Evolutionary conservation across 768 basidiomycete genomes (phyloP).

Genomic region (Tricholoma saponaceum): DNA sequence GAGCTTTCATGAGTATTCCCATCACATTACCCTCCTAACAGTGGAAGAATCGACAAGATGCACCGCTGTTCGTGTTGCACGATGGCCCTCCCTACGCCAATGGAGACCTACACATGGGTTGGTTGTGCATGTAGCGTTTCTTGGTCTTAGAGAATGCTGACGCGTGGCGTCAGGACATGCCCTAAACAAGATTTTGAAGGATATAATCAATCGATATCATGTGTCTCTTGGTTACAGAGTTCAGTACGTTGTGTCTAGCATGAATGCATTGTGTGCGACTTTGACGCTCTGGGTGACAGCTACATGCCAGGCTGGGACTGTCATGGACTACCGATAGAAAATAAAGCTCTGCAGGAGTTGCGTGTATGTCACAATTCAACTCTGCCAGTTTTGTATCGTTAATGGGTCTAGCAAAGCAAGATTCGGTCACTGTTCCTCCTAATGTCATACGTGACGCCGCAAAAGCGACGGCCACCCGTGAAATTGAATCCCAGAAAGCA

Average conservation of each 20-base stretch:
- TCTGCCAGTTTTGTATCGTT: not conserved
- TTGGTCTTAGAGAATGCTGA: not conserved
- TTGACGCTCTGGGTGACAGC: slow-evolving; percentile 35
- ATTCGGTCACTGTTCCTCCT: slow-evolving; percentile 53
- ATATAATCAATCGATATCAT: slow-evolving; percentile 90
- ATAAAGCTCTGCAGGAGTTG: slow-evolving; percentile 80
- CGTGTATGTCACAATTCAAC: slow-evolving; percentile 39
- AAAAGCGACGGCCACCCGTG: slow-evolving; percentile 62
- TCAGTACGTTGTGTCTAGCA: slow-evolving; percentile 50
- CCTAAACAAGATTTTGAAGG: slow-evolving; percentile 93
- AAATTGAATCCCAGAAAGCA: slow-evolving; percentile 69
- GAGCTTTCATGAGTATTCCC: not conserved
- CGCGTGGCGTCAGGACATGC: slow-evolving; percentile 70
- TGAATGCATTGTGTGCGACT: not conserved
- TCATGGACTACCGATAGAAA: slow-evolving; percentile 95
- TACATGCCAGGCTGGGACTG: slow-evolving; percentile 98
- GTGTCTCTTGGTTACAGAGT: slow-evolving; percentile 73
- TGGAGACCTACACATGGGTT: slow-evolving; percentile 93
- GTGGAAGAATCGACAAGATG: slow-evolving; percentile 60
- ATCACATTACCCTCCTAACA: slow-evolving; percentile 21
- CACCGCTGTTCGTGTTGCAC: slow-evolving; percentile 76
- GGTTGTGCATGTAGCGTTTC: slow-evolving; percentile 43
- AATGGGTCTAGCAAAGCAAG: slow-evolving; percentile 35
- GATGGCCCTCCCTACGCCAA: slow-evolving; percentile 99
- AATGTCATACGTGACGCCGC: slow-evolving; percentile 67